Evolutionary conservation across 176 grass and related monocot genomes (phyloP).

Genomic region (Avena eriantha): DNA sequence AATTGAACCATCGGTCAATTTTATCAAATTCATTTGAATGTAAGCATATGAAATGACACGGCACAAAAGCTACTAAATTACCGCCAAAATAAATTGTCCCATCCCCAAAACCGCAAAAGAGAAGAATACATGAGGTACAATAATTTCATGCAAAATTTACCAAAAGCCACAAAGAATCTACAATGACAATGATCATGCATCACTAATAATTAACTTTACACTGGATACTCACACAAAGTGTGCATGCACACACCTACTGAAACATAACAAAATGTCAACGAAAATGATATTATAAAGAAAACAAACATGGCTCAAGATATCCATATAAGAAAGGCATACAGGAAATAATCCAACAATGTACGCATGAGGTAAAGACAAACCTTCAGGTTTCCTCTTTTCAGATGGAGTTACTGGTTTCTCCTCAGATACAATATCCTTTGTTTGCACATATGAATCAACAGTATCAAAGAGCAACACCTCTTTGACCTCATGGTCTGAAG

Average conservation of each 20-base stretch:
- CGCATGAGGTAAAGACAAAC: constrained; percentile 43
- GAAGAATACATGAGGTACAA: not conserved
- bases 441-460: constrained; percentile 33
- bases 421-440: constrained; percentile 48
- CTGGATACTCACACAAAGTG: not conserved
- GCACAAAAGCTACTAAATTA: constrained; percentile 1
- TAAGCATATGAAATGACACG: constrained; percentile 8
- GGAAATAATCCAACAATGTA: not conserved
- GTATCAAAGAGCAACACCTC: constrained; percentile 39
- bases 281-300: not conserved
- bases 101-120: not conserved
- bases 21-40: constrained; percentile 2
- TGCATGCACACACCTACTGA: not conserved
- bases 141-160: constrained; percentile 28
- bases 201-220: not conserved
- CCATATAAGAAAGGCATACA: not conserved
- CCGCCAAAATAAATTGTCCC: not conserved
- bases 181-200: constrained; percentile 5
- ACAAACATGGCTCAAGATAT: constrained; percentile 17
- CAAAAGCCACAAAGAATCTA: not conserved
- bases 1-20: not conserved
- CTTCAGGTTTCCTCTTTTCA: constrained; percentile 86
- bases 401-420: constrained; percentile 41
- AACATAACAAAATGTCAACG: constrained; percentile 3
- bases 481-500: constrained; percentile 43